Conservation (phyloP, 2,329 filamentous ascomycete species). For the Aspergillus chevalieri region DNA sequence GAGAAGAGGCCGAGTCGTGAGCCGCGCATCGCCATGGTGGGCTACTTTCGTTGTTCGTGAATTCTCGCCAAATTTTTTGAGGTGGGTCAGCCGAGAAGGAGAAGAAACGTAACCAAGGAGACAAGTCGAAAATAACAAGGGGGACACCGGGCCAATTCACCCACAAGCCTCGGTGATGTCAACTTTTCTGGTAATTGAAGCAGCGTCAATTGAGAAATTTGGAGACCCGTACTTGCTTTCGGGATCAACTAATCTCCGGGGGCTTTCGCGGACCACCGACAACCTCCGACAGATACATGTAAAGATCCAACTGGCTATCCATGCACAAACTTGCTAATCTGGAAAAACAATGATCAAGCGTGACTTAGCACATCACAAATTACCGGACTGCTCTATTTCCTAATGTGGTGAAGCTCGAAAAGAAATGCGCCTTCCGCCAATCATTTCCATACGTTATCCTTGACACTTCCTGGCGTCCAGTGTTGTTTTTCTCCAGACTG, state of each 20-base stretch:
- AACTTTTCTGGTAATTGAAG: background rate
- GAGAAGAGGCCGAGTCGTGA: slow-evolving; percentile 20
- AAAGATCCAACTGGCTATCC: background rate
- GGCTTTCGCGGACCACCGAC: background rate
- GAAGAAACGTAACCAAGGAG: background rate
- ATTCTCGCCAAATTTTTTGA: background rate
- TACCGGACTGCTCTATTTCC: background rate
- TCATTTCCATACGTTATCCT: background rate
- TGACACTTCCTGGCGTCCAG: background rate
- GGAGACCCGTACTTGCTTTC: slow-evolving; percentile 8
- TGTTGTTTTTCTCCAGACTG: background rate
- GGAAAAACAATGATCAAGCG: too few relatives aligned
- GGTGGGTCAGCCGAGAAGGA: background rate
- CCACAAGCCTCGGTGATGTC: background rate
- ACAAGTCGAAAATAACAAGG: too few relatives aligned
- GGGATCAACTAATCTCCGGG: slow-evolving; percentile 29
- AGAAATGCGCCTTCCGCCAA: background rate
- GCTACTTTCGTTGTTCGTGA: slow-evolving; percentile 1
- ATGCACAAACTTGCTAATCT: too few relatives aligned
- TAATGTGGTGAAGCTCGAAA: background rate
- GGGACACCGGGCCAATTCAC: background rate
- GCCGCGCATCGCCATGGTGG: slow-evolving; percentile 26
- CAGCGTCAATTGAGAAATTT: slow-evolving; percentile 22
- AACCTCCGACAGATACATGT: background rate
- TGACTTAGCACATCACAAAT: too few relatives aligned